phyloP scores from a whole-genome alignment of 1,284 basidiomycete species.

The Ustilago shanxiensis region DNA sequence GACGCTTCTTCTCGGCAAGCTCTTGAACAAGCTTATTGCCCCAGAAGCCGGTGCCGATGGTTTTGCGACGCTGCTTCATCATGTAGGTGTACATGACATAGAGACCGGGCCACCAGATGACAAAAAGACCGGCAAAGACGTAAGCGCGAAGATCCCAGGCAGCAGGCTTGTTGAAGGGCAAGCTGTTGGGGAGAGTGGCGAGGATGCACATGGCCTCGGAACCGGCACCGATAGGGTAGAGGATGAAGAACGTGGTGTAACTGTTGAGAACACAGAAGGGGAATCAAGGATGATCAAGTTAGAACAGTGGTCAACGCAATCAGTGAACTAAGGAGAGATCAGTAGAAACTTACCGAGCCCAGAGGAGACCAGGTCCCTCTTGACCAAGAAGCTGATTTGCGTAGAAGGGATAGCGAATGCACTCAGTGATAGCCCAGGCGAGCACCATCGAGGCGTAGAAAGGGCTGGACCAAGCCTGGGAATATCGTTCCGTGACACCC shows the following conservation, averaged over 20 bases:
- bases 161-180: slow-evolving; percentile 41
- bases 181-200: slow-evolving; percentile 77
- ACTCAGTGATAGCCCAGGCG: slow-evolving; percentile 92
- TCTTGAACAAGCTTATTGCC: slow-evolving; percentile 52
- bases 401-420: slow-evolving; percentile 93
- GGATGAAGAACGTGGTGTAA: slow-evolving; percentile 91
- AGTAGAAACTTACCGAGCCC: slow-evolving; percentile 40
- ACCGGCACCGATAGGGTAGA: slow-evolving; percentile 91
- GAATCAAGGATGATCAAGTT: not conserved
- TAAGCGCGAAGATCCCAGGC: slow-evolving; percentile 52
- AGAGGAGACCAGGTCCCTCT: slow-evolving; percentile 58
- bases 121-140: slow-evolving; percentile 77
- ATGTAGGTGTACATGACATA: slow-evolving; percentile 91
- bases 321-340: not conserved
- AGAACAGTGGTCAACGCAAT: not conserved
- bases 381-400: slow-evolving; percentile 75
- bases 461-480: slow-evolving; percentile 74
- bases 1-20: slow-evolving; percentile 62
- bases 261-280: slow-evolving; percentile 9
- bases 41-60: slow-evolving; percentile 74
- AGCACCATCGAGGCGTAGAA: slow-evolving; percentile 91
- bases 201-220: slow-evolving; percentile 89
- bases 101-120: slow-evolving; percentile 91
- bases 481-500: slow-evolving; percentile 72
- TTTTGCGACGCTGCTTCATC: slow-evolving; percentile 84